These are phyloP conservation scores for Pseudozyma pruni DNA, from an alignment of 1,284 basidiomycete genomes.

Conservation along the genomic window DNA sequence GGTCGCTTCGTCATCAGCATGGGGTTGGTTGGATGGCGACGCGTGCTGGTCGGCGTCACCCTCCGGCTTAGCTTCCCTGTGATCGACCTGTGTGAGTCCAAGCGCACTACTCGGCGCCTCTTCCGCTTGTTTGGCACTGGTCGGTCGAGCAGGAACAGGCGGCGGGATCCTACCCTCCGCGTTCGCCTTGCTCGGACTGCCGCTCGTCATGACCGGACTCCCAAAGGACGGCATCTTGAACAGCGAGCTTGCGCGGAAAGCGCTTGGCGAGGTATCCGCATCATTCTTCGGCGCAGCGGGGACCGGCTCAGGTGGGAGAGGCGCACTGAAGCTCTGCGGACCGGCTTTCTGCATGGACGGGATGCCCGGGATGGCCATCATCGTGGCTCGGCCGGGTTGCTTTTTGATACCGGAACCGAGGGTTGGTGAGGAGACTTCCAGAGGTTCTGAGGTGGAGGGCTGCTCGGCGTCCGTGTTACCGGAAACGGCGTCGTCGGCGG, in stretches of 20 bases:
- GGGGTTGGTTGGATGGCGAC: background rate
- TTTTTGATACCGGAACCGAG: slow-evolving; percentile 44
- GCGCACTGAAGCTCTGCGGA: slow-evolving; percentile 58
- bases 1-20: background rate
- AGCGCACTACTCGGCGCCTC: slow-evolving; percentile 4
- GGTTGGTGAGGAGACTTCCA: slow-evolving; percentile 16
- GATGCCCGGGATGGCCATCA: slow-evolving; percentile 64
- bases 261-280: slow-evolving; percentile 27
- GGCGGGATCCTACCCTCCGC: background rate
- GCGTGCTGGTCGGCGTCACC: no score
- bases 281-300: slow-evolving; percentile 8
- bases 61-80: background rate
- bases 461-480: slow-evolving; percentile 8
- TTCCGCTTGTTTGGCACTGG: no score
- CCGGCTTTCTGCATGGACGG: slow-evolving; percentile 53
- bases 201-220: slow-evolving; percentile 18
- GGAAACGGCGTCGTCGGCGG: no score
- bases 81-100: slow-evolving; percentile 21
- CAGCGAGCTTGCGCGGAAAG: slow-evolving; percentile 30
- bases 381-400: slow-evolving; percentile 55
- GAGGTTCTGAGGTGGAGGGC: background rate
- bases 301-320: slow-evolving; percentile 14
- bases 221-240: slow-evolving; percentile 48
- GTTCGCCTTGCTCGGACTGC: background rate
- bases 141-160: slow-evolving; percentile 8